phyloP scores from a whole-genome alignment of 768 basidiomycete genomes.

The Naematelia encephala region DNA sequence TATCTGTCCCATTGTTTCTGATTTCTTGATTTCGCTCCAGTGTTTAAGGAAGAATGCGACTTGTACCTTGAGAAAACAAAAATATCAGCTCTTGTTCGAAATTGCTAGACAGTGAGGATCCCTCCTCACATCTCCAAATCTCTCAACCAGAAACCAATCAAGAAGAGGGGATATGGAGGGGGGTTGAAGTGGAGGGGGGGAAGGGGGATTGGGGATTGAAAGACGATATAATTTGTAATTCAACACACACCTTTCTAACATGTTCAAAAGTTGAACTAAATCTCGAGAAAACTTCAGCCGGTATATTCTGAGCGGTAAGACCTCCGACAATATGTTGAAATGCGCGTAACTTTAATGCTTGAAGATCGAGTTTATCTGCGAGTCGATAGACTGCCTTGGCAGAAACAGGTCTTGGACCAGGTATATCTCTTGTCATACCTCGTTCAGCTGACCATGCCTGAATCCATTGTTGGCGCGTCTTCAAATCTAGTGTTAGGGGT shows the following conservation, averaged over 20 bases:
- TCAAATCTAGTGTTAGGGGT: conserved; percentile 5
- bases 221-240: background rate
- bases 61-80: conserved; percentile 55
- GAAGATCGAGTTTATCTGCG: conserved; percentile 71
- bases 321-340: conserved; percentile 76
- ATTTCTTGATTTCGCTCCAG: conserved; percentile 78
- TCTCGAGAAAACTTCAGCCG: conserved; percentile 78
- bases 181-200: too few relatives aligned
- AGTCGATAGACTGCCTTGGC: conserved; percentile 80
- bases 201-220: background rate
- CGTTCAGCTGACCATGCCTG: conserved; percentile 60
- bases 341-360: conserved; percentile 70
- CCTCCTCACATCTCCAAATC: background rate
- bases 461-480: conserved; percentile 62
- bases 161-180: background rate
- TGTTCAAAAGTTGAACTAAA: conserved; percentile 79
- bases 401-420: conserved; percentile 68
- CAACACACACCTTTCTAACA: conserved; percentile 62
- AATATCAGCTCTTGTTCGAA: background rate
- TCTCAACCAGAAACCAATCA: background rate
- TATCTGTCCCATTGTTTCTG: conserved; percentile 75
- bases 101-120: background rate
- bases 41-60: conserved; percentile 74
- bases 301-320: conserved; percentile 73
- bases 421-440: conserved; percentile 25